Conservation (phyloP, 345 rosid species). For the Lagerstroemia speciosa region DNA sequence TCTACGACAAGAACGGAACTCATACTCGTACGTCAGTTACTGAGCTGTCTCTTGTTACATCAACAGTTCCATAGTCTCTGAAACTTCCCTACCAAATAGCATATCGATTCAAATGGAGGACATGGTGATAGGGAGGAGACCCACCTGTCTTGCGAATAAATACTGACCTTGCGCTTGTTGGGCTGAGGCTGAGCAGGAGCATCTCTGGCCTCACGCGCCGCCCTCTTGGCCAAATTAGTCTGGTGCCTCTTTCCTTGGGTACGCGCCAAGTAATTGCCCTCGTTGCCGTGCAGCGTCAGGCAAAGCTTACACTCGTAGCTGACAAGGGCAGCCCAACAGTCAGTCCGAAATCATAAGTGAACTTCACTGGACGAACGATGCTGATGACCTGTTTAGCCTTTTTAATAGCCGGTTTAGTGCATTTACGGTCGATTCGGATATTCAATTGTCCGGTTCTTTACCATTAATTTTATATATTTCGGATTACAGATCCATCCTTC, state of each 20-base stretch:
- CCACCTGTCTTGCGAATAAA: conserved; percentile 70
- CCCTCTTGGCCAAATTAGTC: conserved; percentile 94
- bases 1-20: not conserved
- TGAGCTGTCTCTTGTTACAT: not conserved
- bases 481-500: too few species aligned
- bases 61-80: not conserved
- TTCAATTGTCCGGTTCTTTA: too few species aligned
- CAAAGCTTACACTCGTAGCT: conserved; percentile 99
- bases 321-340: conserved; percentile 9
- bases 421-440: too few species aligned
- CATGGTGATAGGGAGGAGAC: not conserved
- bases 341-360: not conserved
- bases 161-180: conserved; percentile 70
- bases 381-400: too few species aligned
- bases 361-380: too few species aligned
- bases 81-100: not conserved
- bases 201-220: conserved; percentile 94
- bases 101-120: not conserved
- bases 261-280: conserved; percentile 89
- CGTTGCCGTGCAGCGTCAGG: conserved; percentile 93
- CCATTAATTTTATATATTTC: too few species aligned
- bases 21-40: not conserved
- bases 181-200: conserved; percentile 93
- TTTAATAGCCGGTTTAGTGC: too few species aligned
- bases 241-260: conserved; percentile 77